Evolutionary conservation across 1,284 basidiomycete species (phyloP), one percentile per base, ranked within the genome.

Genomic region (Microbotryum intermedium): DNA sequence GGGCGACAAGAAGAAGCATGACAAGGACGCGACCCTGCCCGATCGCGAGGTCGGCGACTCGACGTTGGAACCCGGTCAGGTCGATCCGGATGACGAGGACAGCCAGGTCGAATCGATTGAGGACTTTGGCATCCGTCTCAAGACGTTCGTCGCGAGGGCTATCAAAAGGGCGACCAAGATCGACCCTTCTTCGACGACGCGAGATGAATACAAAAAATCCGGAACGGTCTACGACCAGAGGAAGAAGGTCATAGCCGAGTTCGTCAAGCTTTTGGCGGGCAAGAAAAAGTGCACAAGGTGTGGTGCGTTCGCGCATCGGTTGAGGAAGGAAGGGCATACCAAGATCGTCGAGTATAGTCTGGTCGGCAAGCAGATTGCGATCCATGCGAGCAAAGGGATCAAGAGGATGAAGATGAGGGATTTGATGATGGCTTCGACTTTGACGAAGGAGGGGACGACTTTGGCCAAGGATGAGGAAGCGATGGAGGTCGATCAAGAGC

Each of bases 301-400:
- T 76, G 79, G 78, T 60, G 90, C 87, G 87, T 93, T 82, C 70
- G 84, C 81, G 2, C 90, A 90, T 72, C 88, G 88, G 0, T 89
- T 90, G 76, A 85, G 93, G 61, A 97, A 93, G 74, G 95, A 98
- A 73, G 91, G 90, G 1, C 82, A 89, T 72, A 88, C 90, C 61
- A 97, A 97, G 77, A 83, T 99, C 65, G 87, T 97, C 73, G 93
- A 97, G 76, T 88, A 89, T 71, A 91, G 92, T 70, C 80, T 97
- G 30, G 80, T 88, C 2, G 59, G 75, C 7, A 94, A 92, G 76
- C 87, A 93, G 72, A 88, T 88, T 74, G 79, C 76, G 43, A 79
- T 82, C 55, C 84, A 87, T 73, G 72, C 76, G 7, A 74, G 77
- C n/a, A 75, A 76, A 54, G 79, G 76, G n/a, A 76, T 85, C 60